Conservation (phyloP, 2,329 filamentous ascomycete genomes). For the Fusarium illudens region DNA sequence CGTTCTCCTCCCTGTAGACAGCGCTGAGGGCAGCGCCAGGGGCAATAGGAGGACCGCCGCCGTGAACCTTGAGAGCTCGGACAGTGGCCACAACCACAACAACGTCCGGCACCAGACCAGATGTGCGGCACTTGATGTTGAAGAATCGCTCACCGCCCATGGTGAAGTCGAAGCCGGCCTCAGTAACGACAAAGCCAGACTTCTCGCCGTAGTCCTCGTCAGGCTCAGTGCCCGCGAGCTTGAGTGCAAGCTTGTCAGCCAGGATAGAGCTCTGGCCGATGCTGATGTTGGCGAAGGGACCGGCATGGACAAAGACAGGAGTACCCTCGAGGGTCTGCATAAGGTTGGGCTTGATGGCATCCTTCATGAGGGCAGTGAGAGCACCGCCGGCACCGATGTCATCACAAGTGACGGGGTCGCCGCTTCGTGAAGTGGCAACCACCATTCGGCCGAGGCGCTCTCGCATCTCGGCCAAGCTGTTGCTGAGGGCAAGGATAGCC, state of each 20-base stretch:
- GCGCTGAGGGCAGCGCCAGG: conserved; percentile 85
- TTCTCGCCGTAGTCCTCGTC: conserved; percentile 86
- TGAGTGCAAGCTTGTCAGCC: conserved; percentile 93
- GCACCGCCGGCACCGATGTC: conserved; percentile 94
- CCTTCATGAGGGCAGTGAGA: conserved; percentile 93
- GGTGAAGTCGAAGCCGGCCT: conserved; percentile 98
- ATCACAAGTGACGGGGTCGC: conserved; percentile 94
- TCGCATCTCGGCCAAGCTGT: conserved; percentile 85
- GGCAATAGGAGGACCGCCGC: conserved; percentile 91
- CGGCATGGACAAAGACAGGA: conserved; percentile 96
- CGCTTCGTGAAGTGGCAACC: conserved; percentile 82
- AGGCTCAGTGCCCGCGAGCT: conserved; percentile 91
- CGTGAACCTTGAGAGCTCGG: conserved; percentile 95
- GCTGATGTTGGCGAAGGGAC: conserved; percentile 97
- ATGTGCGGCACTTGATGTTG: conserved; percentile 99
- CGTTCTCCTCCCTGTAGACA: conserved; percentile 92
- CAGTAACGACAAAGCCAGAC: conserved; percentile 92
- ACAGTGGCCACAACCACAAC: conserved; percentile 96
- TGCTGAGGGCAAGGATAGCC: conserved; percentile 96
- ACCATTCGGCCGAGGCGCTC: conserved; percentile 96
- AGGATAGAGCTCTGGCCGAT: conserved; percentile 96
- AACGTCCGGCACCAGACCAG: conserved; percentile 89
- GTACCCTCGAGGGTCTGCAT: conserved; percentile 99
- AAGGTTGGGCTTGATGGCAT: conserved; percentile 97
- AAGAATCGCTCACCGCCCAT: conserved; percentile 99